Percentiles rank a stretch among this genome's conserved stretches.
Conservation (phyloP, 257 asterid genomes). For the Fraxinus anomala region DNA sequence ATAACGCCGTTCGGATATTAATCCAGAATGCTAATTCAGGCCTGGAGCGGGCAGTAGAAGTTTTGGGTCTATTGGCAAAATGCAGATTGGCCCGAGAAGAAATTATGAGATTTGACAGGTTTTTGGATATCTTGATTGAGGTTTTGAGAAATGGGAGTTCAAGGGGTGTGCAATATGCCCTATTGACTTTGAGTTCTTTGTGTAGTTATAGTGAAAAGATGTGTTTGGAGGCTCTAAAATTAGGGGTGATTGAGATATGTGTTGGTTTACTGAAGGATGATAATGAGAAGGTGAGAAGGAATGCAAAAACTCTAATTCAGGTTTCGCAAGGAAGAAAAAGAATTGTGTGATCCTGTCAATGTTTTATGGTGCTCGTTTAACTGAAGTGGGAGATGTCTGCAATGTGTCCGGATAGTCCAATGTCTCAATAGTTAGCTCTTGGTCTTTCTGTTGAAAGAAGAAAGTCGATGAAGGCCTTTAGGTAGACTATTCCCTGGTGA, state of each 20-base stretch:
- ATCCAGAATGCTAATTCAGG: conserved; percentile 67
- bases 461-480: background rate
- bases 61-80: conserved; percentile 74
- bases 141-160: conserved; percentile 72
- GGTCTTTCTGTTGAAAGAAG: background rate
- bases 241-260: conserved; percentile 67
- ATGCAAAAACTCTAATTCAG: conserved; percentile 70
- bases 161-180: conserved; percentile 77
- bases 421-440: background rate
- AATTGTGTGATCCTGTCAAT: conserved; percentile 31
- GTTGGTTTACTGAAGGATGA: conserved; percentile 77
- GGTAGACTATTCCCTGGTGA: background rate
- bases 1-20: conserved; percentile 57
- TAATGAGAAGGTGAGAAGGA: conserved; percentile 78
- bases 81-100: conserved; percentile 72
- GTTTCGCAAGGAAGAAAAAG: conserved; percentile 64
- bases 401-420: background rate
- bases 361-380: conserved; percentile 19
- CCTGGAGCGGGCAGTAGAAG: conserved; percentile 84
- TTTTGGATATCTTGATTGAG: conserved; percentile 54
- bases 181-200: conserved; percentile 61
- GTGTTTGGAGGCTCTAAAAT: conserved; percentile 51
- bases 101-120: conserved; percentile 53
- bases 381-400: conserved; percentile 13
- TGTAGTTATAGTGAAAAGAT: conserved; percentile 60